Percentiles rank a stretch among this genome's conserved stretches.
phyloP scores from a whole-genome alignment of 1,139 yeast genomes.

The Debaryomyces nepalensis region DNA sequence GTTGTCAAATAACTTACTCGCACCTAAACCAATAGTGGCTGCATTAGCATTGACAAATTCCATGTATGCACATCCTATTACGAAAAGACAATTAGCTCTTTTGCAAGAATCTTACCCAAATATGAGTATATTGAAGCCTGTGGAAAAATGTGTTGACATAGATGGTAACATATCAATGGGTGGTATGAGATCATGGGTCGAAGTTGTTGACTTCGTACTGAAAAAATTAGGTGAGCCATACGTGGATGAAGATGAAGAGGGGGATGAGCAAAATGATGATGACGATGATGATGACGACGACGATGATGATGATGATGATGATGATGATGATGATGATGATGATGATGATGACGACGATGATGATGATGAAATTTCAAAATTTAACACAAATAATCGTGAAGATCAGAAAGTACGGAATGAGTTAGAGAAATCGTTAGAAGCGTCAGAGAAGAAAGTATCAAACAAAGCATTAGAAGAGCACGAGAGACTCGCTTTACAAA shows the following conservation, averaged over 20 bases:
- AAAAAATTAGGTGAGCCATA: constrained; percentile 32
- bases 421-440: constrained; percentile 10
- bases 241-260: constrained; percentile 28
- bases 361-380: constrained; percentile 18
- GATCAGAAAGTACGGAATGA: constrained; percentile 10
- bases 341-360: constrained; percentile 21
- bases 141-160: constrained; percentile 35
- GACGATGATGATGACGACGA: constrained; percentile 21
- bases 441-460: constrained; percentile 8
- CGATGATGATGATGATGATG: constrained; percentile 19
- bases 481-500: constrained; percentile 24
- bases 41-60: constrained; percentile 34
- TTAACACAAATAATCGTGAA: constrained; percentile 19
- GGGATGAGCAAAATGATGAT: constrained; percentile 21
- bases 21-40: constrained; percentile 34
- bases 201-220: constrained; percentile 34
- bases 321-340: constrained; percentile 19
- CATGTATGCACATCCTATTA: constrained; percentile 38
- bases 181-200: constrained; percentile 38
- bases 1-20: constrained; percentile 22
- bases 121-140: constrained; percentile 34
- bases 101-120: constrained; percentile 34
- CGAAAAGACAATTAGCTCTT: constrained; percentile 27
- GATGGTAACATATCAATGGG: constrained; percentile 40
- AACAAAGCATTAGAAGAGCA: constrained; percentile 24